Conservation (phyloP, 2,329 filamentous ascomycete species). For the Mariannaea sp. region DNA sequence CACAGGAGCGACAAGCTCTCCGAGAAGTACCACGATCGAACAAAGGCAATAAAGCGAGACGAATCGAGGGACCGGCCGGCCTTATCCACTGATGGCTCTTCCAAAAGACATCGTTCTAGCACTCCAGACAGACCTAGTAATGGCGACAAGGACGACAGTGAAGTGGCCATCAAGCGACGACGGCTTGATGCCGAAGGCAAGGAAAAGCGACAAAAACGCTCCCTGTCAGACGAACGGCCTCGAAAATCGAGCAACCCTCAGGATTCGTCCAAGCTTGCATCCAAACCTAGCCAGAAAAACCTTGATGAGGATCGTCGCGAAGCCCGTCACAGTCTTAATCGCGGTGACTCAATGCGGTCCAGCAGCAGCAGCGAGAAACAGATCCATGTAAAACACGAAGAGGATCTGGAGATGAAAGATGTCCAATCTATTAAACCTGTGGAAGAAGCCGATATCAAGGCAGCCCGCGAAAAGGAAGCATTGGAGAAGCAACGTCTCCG, state of each 20-base stretch:
- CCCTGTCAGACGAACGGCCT: constrained; percentile 51
- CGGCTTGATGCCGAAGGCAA: constrained; percentile 60
- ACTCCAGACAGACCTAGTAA: constrained; percentile 58
- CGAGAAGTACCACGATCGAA: constrained; percentile 63
- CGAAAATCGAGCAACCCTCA: constrained; percentile 50
- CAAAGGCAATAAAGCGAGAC: constrained; percentile 65
- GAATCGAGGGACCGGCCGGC: constrained; percentile 61
- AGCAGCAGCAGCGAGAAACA: constrained; percentile 49
- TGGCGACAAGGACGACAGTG: constrained; percentile 57
- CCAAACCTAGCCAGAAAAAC: constrained; percentile 44
- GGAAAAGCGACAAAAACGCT: constrained; percentile 53
- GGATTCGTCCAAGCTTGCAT: constrained; percentile 45
- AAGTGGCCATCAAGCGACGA: constrained; percentile 59
- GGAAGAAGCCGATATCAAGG: constrained; percentile 39
- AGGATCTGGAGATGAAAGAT: constrained; percentile 63
- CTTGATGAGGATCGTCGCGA: constrained; percentile 49
- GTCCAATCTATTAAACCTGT: constrained; percentile 41
- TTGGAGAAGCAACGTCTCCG: constrained; percentile 30
- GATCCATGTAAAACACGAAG: constrained; percentile 63
- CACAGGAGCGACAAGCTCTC: constrained; percentile 44
- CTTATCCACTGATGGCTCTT: constrained; percentile 54
- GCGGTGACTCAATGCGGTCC: constrained; percentile 49
- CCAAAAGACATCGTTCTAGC: constrained; percentile 65
- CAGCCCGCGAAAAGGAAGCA: constrained; percentile 46
- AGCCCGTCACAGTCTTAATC: constrained; percentile 47